Evolutionary conservation across 495 filamentous ascomycete genomes (phyloP).

Genomic region (Penicillium canescens): DNA sequence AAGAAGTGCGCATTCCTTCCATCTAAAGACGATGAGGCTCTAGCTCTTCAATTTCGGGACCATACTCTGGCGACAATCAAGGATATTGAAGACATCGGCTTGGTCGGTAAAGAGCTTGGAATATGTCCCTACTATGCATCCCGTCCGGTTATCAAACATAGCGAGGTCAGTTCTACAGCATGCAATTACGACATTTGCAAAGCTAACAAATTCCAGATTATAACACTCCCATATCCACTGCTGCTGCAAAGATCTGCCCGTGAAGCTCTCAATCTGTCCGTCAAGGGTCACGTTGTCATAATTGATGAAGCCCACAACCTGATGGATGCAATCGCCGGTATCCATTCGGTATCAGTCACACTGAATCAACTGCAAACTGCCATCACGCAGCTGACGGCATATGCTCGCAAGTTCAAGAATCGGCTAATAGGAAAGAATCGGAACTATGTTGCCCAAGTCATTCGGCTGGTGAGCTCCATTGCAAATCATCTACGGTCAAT

Average conservation of each 20-base stretch:
- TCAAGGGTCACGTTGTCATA: conserved; percentile 86
- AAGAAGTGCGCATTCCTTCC: conserved; percentile 80
- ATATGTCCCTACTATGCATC: conserved; percentile 98
- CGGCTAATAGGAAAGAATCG: conserved; percentile 89
- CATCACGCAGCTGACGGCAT: conserved; percentile 72
- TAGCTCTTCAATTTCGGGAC: conserved; percentile 83
- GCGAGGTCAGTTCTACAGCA: conserved; percentile 54
- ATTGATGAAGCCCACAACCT: conserved; percentile 98
- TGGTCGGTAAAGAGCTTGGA: conserved; percentile 72
- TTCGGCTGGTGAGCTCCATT: conserved; percentile 77
- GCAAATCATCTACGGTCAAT: conserved; percentile 56
- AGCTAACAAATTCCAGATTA: conserved; percentile 56
- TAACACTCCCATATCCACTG: conserved; percentile 91
- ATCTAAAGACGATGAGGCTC: conserved; percentile 67
- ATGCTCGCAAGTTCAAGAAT: conserved; percentile 85
- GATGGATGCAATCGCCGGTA: conserved; percentile 88
- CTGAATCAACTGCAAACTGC: conserved; percentile 70
- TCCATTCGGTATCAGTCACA: conserved; percentile 78
- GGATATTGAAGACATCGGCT: conserved; percentile 90
- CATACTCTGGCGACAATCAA: conserved; percentile 79
- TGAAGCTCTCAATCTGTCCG: conserved; percentile 80
- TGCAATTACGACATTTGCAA: neutral
- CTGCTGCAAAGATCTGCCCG: conserved; percentile 86
- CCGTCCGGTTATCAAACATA: conserved; percentile 74
- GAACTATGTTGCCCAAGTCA: conserved; percentile 85